Percentiles rank a stretch among this genome's conserved stretches.
These are phyloP conservation scores for Zoysia matrella DNA, from an alignment of 202 grass and related monocot species.

Conservation along the genomic window DNA sequence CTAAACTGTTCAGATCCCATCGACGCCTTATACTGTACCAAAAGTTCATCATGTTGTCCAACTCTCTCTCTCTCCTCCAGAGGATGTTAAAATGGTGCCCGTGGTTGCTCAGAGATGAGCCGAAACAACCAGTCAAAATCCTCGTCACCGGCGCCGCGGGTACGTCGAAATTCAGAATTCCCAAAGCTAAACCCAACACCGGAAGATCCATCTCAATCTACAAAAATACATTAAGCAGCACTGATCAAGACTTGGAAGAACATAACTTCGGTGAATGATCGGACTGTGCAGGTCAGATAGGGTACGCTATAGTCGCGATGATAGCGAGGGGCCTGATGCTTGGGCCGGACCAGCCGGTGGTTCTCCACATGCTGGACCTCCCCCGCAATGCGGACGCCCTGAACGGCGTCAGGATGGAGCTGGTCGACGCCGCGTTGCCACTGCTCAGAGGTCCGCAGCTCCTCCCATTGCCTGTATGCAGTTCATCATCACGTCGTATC, in stretches of 20 bases:
- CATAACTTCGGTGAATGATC: not conserved
- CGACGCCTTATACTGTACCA: not conserved
- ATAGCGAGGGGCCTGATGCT: slow-evolving; percentile 78
- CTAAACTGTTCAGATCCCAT: not conserved
- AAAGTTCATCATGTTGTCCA: slow-evolving; percentile 32
- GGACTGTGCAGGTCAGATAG: slow-evolving; percentile 60
- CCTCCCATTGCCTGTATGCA: not conserved
- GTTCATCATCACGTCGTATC: not conserved
- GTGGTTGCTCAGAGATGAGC: slow-evolving; percentile 25
- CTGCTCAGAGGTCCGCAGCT: slow-evolving; percentile 60
- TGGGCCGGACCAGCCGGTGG: slow-evolving; percentile 60
- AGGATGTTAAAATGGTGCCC: slow-evolving; percentile 48
- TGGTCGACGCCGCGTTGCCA: slow-evolving; percentile 61
- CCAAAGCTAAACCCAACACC: not conserved
- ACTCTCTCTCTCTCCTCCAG: slow-evolving; percentile 37
- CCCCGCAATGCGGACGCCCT: slow-evolving; percentile 32
- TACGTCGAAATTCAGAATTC: slow-evolving; percentile 19
- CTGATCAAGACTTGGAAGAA: not conserved
- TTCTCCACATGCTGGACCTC: slow-evolving; percentile 69
- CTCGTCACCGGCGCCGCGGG: slow-evolving; percentile 66
- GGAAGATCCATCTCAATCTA: not conserved
- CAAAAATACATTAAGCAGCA: not conserved
- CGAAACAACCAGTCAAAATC: slow-evolving; percentile 62
- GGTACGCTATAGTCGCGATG: slow-evolving; percentile 65
- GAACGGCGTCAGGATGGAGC: slow-evolving; percentile 67